Conservation (phyloP, 495 filamentous ascomycete genomes). For the Penicillium ochrochloron region DNA sequence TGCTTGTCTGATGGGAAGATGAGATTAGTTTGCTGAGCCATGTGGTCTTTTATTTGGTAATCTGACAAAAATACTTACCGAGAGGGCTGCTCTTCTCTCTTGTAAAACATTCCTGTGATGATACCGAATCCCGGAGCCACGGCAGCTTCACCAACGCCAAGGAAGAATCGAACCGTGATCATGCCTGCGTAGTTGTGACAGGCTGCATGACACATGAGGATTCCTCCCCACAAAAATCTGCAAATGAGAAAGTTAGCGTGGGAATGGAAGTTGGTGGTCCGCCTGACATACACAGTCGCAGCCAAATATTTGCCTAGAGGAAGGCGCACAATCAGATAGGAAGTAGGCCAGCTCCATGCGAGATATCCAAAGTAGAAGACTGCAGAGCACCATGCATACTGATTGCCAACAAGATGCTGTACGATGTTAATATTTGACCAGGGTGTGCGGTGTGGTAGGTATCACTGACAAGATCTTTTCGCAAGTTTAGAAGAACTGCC, state of each 20-base stretch:
- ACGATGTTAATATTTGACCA: neutral
- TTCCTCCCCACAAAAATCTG: slow-evolving; percentile 30
- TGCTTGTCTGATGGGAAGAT: slow-evolving; percentile 26
- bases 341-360: slow-evolving; percentile 54
- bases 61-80: slow-evolving; percentile 31
- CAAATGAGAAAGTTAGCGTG: neutral
- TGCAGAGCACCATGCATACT: slow-evolving; percentile 53
- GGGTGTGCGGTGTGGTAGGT: neutral
- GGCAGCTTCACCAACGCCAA: slow-evolving; percentile 31
- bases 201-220: slow-evolving; percentile 42
- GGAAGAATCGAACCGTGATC: slow-evolving; percentile 48
- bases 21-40: neutral
- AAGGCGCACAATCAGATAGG: slow-evolving; percentile 54
- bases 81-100: slow-evolving; percentile 54
- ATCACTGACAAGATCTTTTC: slow-evolving; percentile 2
- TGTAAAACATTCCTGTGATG: slow-evolving; percentile 61
- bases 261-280: neutral
- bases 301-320: slow-evolving; percentile 57
- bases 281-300: slow-evolving; percentile 20
- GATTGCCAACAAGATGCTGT: slow-evolving; percentile 37
- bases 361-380: slow-evolving; percentile 58
- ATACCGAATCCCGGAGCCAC: slow-evolving; percentile 48
- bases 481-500: slow-evolving; percentile 50
- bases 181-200: slow-evolving; percentile 51
- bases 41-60: neutral